Conservation (phyloP, 495 filamentous ascomycete genomes). For the Antarctomyces pellizariae region DNA sequence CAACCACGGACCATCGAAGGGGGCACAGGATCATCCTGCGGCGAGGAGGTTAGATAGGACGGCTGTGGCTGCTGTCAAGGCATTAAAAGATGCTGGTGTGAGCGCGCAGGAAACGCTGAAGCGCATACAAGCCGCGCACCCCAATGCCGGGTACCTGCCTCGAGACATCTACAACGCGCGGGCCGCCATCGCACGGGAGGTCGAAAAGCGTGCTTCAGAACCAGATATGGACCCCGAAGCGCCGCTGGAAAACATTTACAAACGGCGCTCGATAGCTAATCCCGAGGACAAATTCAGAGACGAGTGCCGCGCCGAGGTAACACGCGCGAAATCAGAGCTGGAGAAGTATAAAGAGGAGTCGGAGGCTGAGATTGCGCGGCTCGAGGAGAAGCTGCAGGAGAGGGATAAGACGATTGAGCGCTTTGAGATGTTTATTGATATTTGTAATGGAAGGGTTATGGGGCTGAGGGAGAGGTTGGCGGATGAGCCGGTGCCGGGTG, state of each 20-base stretch:
- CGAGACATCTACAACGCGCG: constrained; percentile 33
- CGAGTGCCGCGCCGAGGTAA: constrained; percentile 26
- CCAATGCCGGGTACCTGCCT: constrained; percentile 26
- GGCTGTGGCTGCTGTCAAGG: constrained; percentile 31
- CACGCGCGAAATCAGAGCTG: constrained; percentile 23
- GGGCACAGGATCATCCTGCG: constrained; percentile 28
- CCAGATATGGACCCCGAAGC: too few relatives aligned
- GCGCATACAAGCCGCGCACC: constrained; percentile 29
- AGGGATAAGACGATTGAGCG: constrained; percentile 30
- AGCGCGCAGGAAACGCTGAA: constrained; percentile 30
- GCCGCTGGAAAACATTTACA: constrained; percentile 29
- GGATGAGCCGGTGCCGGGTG: too few relatives aligned
- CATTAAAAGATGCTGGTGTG: constrained; percentile 29
- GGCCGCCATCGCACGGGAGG: constrained; percentile 31
- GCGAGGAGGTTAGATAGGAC: constrained; percentile 31
- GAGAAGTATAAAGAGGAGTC: constrained; percentile 21
- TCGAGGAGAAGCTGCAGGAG: constrained; percentile 22
- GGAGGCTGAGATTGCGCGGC: constrained; percentile 23
- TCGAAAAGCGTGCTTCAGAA: constrained; percentile 24
- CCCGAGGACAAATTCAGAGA: constrained; percentile 30
- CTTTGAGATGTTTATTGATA: constrained; percentile 37
- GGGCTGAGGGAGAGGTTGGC: constrained; percentile 21
- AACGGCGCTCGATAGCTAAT: too few relatives aligned
- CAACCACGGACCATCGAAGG: constrained; percentile 32
- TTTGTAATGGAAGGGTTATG: constrained; percentile 33